Evolutionary conservation across 1,139 yeast species (phyloP).

Genomic region (Blastobotrys capitulatus): DNA sequence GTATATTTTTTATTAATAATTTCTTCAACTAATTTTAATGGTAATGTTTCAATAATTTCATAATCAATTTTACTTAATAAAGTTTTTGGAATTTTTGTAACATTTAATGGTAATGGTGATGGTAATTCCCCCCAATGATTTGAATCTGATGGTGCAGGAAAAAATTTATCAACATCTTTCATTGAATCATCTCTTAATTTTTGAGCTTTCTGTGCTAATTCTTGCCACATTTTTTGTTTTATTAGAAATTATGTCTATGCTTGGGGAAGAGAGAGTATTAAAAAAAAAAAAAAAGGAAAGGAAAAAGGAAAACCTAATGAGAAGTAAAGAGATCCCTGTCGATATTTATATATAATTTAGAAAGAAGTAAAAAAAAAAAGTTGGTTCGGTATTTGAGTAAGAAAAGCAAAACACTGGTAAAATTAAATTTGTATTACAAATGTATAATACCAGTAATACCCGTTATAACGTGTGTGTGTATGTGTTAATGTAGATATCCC

Average conservation of each 20-base stretch:
- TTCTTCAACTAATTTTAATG: constrained; percentile 33
- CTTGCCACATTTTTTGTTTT: constrained; percentile 8
- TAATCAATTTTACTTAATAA: constrained; percentile 24
- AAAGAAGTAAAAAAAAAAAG: not conserved
- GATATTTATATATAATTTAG: not conserved
- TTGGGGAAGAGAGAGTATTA: not conserved
- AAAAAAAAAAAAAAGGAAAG: not conserved
- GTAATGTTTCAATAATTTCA: constrained; percentile 28
- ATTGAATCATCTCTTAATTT: constrained; percentile 27
- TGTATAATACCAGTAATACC: no score
- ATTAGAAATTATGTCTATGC: not conserved
- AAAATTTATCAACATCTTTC: constrained; percentile 24
- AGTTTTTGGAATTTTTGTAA: constrained; percentile 24
- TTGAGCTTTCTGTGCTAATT: constrained; percentile 7
- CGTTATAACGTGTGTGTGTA: no score
- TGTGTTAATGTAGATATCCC: no score
- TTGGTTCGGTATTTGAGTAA: no score
- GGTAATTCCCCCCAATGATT: constrained; percentile 24
- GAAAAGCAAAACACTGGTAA: no score
- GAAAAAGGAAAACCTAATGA: not conserved
- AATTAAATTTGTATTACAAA: no score
- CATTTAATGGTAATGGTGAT: constrained; percentile 26
- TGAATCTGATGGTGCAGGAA: constrained; percentile 25
- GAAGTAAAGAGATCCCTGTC: not conserved
- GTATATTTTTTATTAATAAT: constrained; percentile 38